Percentiles rank a stretch among this genome's conserved stretches.
phyloP scores from a whole-genome alignment of 2,329 filamentous ascomycete genomes.

The Byssothecium circinans region DNA sequence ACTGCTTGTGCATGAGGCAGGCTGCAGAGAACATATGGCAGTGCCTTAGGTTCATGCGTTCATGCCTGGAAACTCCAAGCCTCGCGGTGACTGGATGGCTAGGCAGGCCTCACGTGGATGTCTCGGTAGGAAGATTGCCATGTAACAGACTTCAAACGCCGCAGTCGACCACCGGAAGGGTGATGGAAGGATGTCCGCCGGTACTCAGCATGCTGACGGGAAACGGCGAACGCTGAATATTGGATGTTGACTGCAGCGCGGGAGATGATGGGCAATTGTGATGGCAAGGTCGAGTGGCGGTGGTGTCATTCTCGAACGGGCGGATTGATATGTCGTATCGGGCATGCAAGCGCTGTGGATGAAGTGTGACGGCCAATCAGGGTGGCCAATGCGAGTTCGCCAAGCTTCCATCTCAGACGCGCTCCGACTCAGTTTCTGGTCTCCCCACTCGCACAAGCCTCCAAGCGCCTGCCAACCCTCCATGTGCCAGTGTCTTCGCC shows the following conservation, averaged over 20 bases:
- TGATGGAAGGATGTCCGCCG: slow-evolving; percentile 11
- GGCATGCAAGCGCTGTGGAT: slow-evolving; percentile 38
- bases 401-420: slow-evolving; percentile 40
- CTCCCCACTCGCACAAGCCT: slow-evolving; percentile 40
- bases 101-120: slow-evolving; percentile 37
- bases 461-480: slow-evolving; percentile 41
- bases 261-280: slow-evolving; percentile 14
- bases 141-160: slow-evolving; percentile 45
- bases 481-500: slow-evolving; percentile 32
- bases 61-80: slow-evolving; percentile 29
- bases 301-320: slow-evolving; percentile 32
- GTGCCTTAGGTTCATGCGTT: slow-evolving; percentile 40
- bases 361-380: slow-evolving; percentile 33
- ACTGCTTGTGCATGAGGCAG: slow-evolving; percentile 31
- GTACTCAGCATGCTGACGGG: slow-evolving; percentile 14
- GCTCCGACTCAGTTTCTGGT: slow-evolving; percentile 40
- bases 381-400: slow-evolving; percentile 22
- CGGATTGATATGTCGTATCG: slow-evolving; percentile 24
- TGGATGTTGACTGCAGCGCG: slow-evolving; percentile 16
- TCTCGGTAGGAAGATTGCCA: slow-evolving; percentile 37
- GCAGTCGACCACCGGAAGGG: slow-evolving; percentile 19
- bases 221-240: slow-evolving; percentile 1
- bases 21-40: slow-evolving; percentile 22
- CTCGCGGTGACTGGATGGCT: slow-evolving; percentile 24
- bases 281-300: slow-evolving; percentile 21